These are phyloP conservation scores for Neophaeococcomyces aloes DNA, from an alignment of 2,329 filamentous ascomycete species.

Conservation along the genomic window DNA sequence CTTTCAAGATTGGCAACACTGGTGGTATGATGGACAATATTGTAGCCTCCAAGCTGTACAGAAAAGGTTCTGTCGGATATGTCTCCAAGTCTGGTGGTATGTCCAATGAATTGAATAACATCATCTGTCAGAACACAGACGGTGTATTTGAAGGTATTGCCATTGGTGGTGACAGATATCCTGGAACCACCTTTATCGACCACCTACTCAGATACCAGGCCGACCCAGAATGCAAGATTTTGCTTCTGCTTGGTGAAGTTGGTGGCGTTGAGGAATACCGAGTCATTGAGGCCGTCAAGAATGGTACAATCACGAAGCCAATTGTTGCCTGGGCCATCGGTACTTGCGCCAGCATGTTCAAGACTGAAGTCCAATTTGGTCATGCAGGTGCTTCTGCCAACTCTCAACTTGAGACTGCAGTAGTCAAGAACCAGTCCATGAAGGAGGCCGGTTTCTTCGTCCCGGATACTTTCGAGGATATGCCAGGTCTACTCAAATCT, in stretches of 20 bases:
- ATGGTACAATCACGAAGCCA: conserved; percentile 90
- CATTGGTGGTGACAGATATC: conserved; percentile 98
- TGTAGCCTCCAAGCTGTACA: conserved; percentile 98
- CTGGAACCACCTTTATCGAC: conserved; percentile 98
- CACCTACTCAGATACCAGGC: conserved; percentile 93
- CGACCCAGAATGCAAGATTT: conserved; percentile 95
- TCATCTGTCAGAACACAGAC: conserved; percentile 89
- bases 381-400: conserved; percentile 98
- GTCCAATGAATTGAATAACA: conserved; percentile 99
- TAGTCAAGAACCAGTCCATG: conserved; percentile 95
- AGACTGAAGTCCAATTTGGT: conserved; percentile 99
- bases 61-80: conserved; percentile 95
- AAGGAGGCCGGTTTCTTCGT: conserved; percentile 88
- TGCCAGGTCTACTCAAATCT: conserved; percentile 62
- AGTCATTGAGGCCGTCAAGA: conserved; percentile 95
- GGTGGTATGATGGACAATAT: conserved; percentile 99
- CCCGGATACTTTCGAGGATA: conserved; percentile 91
- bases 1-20: conserved; percentile 99
- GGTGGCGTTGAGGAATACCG: conserved; percentile 99
- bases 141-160: conserved; percentile 98
- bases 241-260: conserved; percentile 91
- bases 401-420: conserved; percentile 96
- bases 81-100: conserved; percentile 99
- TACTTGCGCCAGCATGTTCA: conserved; percentile 99
- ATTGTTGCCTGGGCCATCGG: conserved; percentile 99